These are phyloP conservation scores for Taphrina pruni DNA, from an alignment of 1,139 yeast species.

Conservation along the genomic window DNA sequence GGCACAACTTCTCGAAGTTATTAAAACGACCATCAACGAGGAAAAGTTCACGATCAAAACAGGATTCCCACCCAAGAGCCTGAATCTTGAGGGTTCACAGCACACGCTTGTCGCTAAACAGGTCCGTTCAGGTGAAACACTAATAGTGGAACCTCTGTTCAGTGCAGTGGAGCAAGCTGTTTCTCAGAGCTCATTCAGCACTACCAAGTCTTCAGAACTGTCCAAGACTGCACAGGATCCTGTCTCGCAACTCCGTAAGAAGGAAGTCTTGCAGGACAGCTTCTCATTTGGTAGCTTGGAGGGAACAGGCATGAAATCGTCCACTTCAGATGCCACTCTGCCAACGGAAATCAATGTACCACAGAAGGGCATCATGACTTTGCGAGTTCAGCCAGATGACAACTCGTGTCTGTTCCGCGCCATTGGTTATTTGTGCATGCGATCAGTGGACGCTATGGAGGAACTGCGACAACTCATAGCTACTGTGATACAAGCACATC, in stretches of 20 bases:
- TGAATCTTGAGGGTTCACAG: constrained; percentile 51
- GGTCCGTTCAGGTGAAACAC: constrained; percentile 65
- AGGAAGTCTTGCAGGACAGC: constrained; percentile 10
- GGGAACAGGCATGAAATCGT: neutral
- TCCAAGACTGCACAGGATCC: constrained; percentile 9
- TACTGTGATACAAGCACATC: constrained; percentile 56
- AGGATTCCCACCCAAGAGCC: constrained; percentile 67
- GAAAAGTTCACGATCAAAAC: constrained; percentile 52
- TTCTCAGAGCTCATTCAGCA: neutral
- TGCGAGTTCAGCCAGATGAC: constrained; percentile 75
- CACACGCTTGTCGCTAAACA: constrained; percentile 55
- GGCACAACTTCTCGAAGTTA: constrained; percentile 47
- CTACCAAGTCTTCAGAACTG: neutral
- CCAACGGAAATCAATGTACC: constrained; percentile 27
- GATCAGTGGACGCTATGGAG: constrained; percentile 49
- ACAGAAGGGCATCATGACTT: constrained; percentile 52
- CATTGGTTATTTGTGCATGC: constrained; percentile 56
- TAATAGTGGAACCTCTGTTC: constrained; percentile 53
- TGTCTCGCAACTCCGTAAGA: neutral
- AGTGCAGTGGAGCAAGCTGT: neutral
- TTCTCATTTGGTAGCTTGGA: constrained; percentile 13
- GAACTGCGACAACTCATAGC: constrained; percentile 61
- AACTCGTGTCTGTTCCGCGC: constrained; percentile 81
- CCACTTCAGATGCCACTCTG: constrained; percentile 1
- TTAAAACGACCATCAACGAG: constrained; percentile 41